phyloP scores from a whole-genome alignment of 1,284 basidiomycete species.

The Marasmius oreades region DNA sequence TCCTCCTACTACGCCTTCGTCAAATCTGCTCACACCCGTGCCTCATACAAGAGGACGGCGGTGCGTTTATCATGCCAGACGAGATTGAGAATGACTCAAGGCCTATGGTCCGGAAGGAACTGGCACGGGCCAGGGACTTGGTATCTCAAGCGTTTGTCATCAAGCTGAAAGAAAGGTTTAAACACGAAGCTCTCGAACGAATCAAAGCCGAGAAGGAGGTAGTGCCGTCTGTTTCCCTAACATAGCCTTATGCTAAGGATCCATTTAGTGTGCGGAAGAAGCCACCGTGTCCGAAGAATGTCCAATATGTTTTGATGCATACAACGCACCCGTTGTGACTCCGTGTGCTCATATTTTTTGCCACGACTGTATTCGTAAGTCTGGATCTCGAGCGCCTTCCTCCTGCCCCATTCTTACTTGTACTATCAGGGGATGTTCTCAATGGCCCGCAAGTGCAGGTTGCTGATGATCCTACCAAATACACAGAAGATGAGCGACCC shows the following conservation, averaged over 20 bases:
- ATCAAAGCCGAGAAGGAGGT: slow-evolving; percentile 48
- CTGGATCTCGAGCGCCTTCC: not conserved
- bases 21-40: slow-evolving; percentile 55
- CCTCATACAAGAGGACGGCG: slow-evolving; percentile 44
- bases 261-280: slow-evolving; percentile 36
- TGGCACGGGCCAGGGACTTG: slow-evolving; percentile 40
- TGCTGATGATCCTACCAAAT: slow-evolving; percentile 26
- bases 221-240: slow-evolving; percentile 12
- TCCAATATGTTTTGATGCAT: slow-evolving; percentile 48
- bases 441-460: slow-evolving; percentile 31
- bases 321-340: slow-evolving; percentile 45
- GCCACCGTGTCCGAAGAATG: slow-evolving; percentile 49
- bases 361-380: slow-evolving; percentile 46
- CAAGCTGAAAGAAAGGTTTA: slow-evolving; percentile 43
- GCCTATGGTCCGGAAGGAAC: slow-evolving; percentile 32
- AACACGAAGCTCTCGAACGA: slow-evolving; percentile 31
- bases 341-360: slow-evolving; percentile 51
- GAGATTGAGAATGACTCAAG: slow-evolving; percentile 31
- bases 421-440: slow-evolving; percentile 34
- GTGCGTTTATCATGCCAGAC: slow-evolving; percentile 34
- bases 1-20: slow-evolving; percentile 50
- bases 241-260: not conserved
- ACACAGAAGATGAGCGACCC: slow-evolving; percentile 38
- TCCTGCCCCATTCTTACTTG: slow-evolving; percentile 3
- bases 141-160: slow-evolving; percentile 46